Evolutionary conservation across 2,329 filamentous ascomycete genomes (phyloP), one percentile per base, ranked within the genome.

Genomic region (Decorospora gaudefroyi): DNA sequence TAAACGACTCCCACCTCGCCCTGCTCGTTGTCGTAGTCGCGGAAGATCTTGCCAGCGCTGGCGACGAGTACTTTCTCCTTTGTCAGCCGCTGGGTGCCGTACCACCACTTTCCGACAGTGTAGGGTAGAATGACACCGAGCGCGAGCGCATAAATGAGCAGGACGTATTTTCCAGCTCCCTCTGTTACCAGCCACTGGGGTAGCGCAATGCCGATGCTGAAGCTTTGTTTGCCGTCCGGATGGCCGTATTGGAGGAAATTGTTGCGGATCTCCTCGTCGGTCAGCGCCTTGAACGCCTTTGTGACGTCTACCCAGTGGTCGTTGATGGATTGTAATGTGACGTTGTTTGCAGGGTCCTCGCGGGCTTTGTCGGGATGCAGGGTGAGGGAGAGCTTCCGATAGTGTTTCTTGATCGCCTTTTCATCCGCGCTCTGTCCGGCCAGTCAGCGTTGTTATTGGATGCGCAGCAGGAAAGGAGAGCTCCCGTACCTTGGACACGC

Each of bases 71-170:
- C 87, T 59, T 89, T 90, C 72, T 99, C 95, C 74, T 92, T 95
- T 25, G 93, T 97, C 72, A 88, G 83, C 61, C 86, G 83, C 72
- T 96, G 92, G 22, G 90, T 95, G 49, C 95, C 93, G 68, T 99
- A 99, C 93, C 93, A 99, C 93, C 93, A 99, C 46, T 87, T 90
- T 33, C 93, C 93, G 42, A 99, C 92, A 33, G 93, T 78, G 70
- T 95, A 99, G 2, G 93, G 93, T 38, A 99, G 78, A 48, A 96
- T 76, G 50, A 97, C 88, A 42, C 92, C 93, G 37, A 99, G 84
- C 26, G 97, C 80, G 22, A 86, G 73, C 25, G 90, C 91, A 70
- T 99, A 99, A 53, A 96, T 80, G 44, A 96, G 77, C 49, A 99
- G 78, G 40, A 99, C 87, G 66, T 95, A 97, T 76, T 96, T 97